A percentile compares a stretch with the other conserved stretches of the same genome.
Evolutionary conservation across 495 filamentous ascomycete species (phyloP).

Genomic region (Xylaria curta): DNA sequence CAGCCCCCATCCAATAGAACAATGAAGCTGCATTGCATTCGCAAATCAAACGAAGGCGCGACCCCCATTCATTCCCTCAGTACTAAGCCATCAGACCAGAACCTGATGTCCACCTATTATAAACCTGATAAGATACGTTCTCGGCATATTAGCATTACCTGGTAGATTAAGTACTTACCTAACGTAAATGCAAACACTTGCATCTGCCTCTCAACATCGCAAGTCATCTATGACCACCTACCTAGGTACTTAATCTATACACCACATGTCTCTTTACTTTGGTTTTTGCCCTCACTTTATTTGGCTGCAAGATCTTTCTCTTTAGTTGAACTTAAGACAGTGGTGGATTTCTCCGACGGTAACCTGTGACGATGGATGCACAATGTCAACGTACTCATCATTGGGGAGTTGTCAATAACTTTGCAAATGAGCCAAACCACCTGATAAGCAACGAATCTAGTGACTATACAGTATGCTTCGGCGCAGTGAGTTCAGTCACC

Average conservation of each 20-base stretch:
- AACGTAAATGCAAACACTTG: background rate
- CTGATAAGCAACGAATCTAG: background rate
- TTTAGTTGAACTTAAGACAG: background rate
- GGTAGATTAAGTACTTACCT: too few species aligned
- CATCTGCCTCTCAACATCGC: background rate
- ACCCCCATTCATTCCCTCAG: background rate
- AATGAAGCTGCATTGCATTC: background rate
- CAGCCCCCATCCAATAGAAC: conserved; percentile 3
- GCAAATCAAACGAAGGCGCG: background rate
- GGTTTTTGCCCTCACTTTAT: background rate
- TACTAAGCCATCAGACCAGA: too few species aligned
- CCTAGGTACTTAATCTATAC: background rate
- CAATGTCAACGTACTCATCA: background rate
- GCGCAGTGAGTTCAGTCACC: background rate
- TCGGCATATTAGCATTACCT: too few species aligned
- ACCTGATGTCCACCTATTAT: too few species aligned
- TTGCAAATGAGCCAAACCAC: background rate
- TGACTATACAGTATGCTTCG: conserved; percentile 5
- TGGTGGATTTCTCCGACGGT: background rate
- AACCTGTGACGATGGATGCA: background rate
- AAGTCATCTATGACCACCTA: background rate
- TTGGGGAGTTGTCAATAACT: background rate
- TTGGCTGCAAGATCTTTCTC: background rate
- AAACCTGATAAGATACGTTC: too few species aligned
- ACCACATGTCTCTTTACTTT: background rate